Conservation (phyloP, 768 basidiomycete species). For the Galerina marginata region DNA sequence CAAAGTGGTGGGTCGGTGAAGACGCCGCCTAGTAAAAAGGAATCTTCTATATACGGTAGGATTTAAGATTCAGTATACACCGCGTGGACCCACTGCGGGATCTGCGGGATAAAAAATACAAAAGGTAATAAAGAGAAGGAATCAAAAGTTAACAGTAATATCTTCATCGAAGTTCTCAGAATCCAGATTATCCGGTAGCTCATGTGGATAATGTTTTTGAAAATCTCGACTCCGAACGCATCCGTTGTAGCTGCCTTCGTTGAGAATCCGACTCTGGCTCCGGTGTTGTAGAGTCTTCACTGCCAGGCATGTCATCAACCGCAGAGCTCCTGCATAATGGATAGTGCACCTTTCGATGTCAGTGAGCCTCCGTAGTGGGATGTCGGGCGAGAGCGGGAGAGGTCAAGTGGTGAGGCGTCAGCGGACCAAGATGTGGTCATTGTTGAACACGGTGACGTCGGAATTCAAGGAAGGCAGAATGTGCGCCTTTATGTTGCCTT, state of each 20-base stretch:
- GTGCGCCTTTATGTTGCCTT: slow-evolving; percentile 11
- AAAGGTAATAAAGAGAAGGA: too few relatives aligned
- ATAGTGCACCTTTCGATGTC: not conserved
- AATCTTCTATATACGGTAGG: too few relatives aligned
- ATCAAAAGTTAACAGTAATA: too few relatives aligned
- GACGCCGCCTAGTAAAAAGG: too few relatives aligned
- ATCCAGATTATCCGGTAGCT: too few relatives aligned
- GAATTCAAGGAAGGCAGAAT: slow-evolving; percentile 14
- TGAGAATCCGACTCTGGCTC: slow-evolving; percentile 28
- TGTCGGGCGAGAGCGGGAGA: slow-evolving; percentile 52
- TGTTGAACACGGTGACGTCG: slow-evolving; percentile 50
- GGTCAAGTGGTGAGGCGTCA: slow-evolving; percentile 71
- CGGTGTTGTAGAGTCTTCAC: slow-evolving; percentile 29
- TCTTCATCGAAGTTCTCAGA: too few relatives aligned
- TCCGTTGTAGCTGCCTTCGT: slow-evolving; percentile 29
- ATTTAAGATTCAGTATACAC: too few relatives aligned
- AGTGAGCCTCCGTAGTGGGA: not conserved
- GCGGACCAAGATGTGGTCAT: slow-evolving; percentile 67
- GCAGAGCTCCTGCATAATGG: slow-evolving; percentile 15
- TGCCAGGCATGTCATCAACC: slow-evolving; percentile 25
- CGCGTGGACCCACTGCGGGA: too few relatives aligned
- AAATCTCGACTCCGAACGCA: slow-evolving; percentile 7
- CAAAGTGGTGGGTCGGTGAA: too few relatives aligned
- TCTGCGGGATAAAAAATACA: too few relatives aligned
- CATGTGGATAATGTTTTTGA: not conserved